Base-by-base conservation (phyloP, 768 basidiomycete species). In the Chlorophyllum brunneum region DNA sequence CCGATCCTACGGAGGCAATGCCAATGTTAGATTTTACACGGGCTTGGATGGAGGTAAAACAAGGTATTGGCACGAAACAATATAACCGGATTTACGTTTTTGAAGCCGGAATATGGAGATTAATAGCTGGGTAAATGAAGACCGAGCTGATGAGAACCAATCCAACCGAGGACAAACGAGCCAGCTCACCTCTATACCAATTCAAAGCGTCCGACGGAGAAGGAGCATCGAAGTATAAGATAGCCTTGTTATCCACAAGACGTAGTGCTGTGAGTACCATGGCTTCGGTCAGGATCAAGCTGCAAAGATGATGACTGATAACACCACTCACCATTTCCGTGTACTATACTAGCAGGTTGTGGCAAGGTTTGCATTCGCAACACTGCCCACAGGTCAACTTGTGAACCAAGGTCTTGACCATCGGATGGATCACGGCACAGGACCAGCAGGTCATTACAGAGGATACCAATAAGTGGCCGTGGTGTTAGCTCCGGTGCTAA, bases 381-480 rank as follows among this genome's bases (percentile, higher is more conserved):
- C 27, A 98, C 95, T 29, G 94, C 94, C 88, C 92, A 98, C n/a
- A 98, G 75, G 63, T 98, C 95, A 26, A 98, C 92, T 20, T 64
- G 69, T 3, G 82, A 84, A 40, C 74, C 71, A 20, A 81, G 83
- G 57, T 95, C 94, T 58, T 80, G 79, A 39, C 89, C 90, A 34
- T 85, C 84, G 9, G 87, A 83, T 8, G 90, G 85, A 67, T 95
- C 92, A 55, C 90, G 83, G 67, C 91, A 93, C 42, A 98, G 74
- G 13, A 98, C 93, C 61, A 99, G 71, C 48, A 98, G 74, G 67
- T 99, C 97, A 64, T 93, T 95, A 71, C 93, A 95, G 26, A 97
- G 69, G 51, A 97, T 84, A 22, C 88, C 92, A 52, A 89, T 74
- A 23, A 93, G 76, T 3, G 85, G 76, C 36, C 89, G 78, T 18